Percentiles rank a stretch among this genome's conserved stretches.
Evolutionary conservation across 306 rosid species (phyloP).

Genomic region (Casuarina cunninghamiana): DNA sequence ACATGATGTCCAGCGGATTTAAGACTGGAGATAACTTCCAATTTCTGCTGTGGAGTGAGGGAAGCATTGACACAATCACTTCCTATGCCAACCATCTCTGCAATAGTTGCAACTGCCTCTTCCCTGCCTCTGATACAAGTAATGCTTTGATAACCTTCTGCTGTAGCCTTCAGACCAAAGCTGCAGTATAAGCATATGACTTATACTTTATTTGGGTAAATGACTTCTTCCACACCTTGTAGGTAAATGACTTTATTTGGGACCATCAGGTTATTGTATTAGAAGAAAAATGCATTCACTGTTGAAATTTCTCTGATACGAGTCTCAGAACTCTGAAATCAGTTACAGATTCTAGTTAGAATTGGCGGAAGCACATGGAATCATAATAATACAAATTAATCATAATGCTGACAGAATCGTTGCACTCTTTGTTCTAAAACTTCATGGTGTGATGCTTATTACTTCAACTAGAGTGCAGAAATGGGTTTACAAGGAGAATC

Average conservation of each 20-base stretch:
- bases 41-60: slow-evolving; percentile 80
- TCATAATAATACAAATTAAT: too few relatives aligned
- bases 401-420: too few relatives aligned
- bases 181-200: slow-evolving; percentile 39
- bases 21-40: slow-evolving; percentile 69
- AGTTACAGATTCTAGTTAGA: too few relatives aligned
- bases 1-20: slow-evolving; percentile 83
- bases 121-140: slow-evolving; percentile 97
- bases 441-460: too few relatives aligned
- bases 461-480: not conserved
- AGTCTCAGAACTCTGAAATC: too few relatives aligned
- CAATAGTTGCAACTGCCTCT: slow-evolving; percentile 94
- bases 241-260: too few relatives aligned
- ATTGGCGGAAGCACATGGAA: too few relatives aligned
- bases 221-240: too few relatives aligned
- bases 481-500: not conserved
- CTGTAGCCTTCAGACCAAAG: slow-evolving; percentile 66
- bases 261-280: not conserved
- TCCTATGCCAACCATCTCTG: slow-evolving; percentile 76
- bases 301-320: too few relatives aligned
- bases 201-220: too few relatives aligned
- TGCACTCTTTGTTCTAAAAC: too few relatives aligned
- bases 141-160: slow-evolving; percentile 82
- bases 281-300: not conserved
- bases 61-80: slow-evolving; percentile 68